Evolutionary conservation across 306 rosid genomes (phyloP).

Genomic region (Canavalia gladiata): DNA sequence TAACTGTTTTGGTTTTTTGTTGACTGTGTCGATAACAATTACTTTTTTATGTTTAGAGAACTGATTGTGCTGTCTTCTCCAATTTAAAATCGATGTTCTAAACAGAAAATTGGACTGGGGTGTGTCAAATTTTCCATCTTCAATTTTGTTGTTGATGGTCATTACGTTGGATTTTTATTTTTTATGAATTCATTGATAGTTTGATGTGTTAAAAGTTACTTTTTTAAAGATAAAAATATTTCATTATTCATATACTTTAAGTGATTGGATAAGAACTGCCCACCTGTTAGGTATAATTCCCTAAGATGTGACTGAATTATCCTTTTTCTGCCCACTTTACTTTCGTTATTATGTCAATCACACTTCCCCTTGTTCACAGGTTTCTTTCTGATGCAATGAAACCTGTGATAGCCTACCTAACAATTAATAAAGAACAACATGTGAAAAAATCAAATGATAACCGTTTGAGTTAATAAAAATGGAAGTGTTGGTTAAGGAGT

Average conservation of each 20-base stretch:
- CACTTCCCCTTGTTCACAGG: slow-evolving; percentile 26
- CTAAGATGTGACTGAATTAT: slow-evolving; percentile 43
- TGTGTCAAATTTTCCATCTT: slow-evolving; percentile 21
- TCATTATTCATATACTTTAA: slow-evolving; percentile 25
- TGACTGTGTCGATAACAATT: slow-evolving; percentile 15
- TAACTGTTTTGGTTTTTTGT: not conserved
- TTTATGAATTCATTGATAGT: slow-evolving; percentile 16
- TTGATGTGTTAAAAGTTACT: slow-evolving; percentile 18
- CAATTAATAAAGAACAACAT: slow-evolving; percentile 13
- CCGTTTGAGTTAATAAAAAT: slow-evolving; percentile 36
- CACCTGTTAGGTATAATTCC: slow-evolving; percentile 48
- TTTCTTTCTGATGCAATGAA: slow-evolving; percentile 44
- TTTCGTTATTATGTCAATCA: slow-evolving; percentile 31
- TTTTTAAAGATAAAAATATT: slow-evolving; percentile 22
- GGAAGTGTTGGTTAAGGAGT: slow-evolving; percentile 3
- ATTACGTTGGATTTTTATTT: not conserved
- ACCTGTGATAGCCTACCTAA: slow-evolving; percentile 44
- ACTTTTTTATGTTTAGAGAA: slow-evolving; percentile 25
- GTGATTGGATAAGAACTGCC: slow-evolving; percentile 43
- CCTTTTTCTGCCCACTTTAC: slow-evolving; percentile 16
- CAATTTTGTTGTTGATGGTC: slow-evolving; percentile 1
- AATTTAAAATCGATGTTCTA: slow-evolving; percentile 10
- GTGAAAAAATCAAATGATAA: slow-evolving; percentile 30
- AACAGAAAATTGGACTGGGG: not conserved
- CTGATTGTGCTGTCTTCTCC: not conserved